Evolutionary conservation across 495 filamentous ascomycete genomes (phyloP).

Genomic region (Thozetella sp.): DNA sequence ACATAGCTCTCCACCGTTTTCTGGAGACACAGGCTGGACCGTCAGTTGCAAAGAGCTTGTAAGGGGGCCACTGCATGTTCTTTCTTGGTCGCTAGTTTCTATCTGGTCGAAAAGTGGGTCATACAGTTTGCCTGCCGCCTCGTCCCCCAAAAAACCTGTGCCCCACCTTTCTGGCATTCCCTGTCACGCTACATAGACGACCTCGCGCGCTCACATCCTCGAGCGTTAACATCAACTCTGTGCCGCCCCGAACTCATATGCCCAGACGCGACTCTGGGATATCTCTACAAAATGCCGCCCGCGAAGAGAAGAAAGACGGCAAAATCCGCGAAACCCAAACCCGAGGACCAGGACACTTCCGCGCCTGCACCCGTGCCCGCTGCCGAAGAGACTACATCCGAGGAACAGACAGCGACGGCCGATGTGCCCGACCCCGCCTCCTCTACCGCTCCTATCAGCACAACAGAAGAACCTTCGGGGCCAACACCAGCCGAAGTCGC

Average conservation of each 20-base stretch:
- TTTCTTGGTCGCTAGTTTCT: too few species aligned
- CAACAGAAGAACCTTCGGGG: constrained; percentile 5
- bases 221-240: too few species aligned
- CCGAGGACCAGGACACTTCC: constrained; percentile 9
- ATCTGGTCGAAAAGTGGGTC: too few species aligned
- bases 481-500: constrained; percentile 30
- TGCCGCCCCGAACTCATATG: too few species aligned
- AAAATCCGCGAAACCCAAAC: constrained; percentile 16
- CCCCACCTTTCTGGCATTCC: background rate
- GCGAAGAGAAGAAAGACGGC: constrained; percentile 51
- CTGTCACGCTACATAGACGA: too few species aligned
- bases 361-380: constrained; percentile 9
- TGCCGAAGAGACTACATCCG: constrained; percentile 15
- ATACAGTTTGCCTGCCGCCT: background rate
- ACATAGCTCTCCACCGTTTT: too few species aligned
- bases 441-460: constrained; percentile 3
- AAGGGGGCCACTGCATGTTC: too few species aligned
- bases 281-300: constrained; percentile 32
- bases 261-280: background rate
- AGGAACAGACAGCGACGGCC: constrained; percentile 10
- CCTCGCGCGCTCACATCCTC: too few species aligned
- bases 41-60: too few species aligned
- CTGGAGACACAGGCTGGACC: too few species aligned
- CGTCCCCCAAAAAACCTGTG: background rate
- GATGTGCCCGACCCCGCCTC: constrained; percentile 10